A percentile compares a stretch with the other conserved stretches of the same genome.
These are phyloP conservation scores for Lactifluus rugatus DNA, from an alignment of 768 basidiomycete species.

Conservation along the genomic window DNA sequence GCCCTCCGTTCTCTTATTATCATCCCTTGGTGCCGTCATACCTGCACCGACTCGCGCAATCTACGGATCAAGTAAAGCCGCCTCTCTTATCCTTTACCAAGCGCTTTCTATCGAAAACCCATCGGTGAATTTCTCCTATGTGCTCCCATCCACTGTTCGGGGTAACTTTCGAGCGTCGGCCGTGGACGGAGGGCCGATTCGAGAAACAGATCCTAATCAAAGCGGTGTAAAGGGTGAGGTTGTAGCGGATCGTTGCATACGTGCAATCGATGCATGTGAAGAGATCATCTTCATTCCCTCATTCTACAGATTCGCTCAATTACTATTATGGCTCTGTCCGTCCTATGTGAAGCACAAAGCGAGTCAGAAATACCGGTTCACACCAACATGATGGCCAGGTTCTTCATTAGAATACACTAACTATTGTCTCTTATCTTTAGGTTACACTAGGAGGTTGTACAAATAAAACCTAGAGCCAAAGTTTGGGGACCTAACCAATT, in stretches of 20 bases:
- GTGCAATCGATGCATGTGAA: slow-evolving; percentile 49
- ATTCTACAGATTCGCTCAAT: slow-evolving; percentile 37
- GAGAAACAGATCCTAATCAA: slow-evolving; percentile 43
- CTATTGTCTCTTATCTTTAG: not conserved
- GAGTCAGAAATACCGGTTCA: slow-evolving; percentile 55
- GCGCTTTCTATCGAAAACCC: slow-evolving; percentile 76
- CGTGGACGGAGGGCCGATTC: slow-evolving; percentile 45
- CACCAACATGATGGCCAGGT: not conserved
- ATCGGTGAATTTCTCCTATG: slow-evolving; percentile 46
- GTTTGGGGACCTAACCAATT: not conserved
- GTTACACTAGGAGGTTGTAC: not conserved
- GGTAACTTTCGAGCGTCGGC: slow-evolving; percentile 75
- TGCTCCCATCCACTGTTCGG: slow-evolving; percentile 64
- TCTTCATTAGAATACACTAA: not conserved
- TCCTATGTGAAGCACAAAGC: slow-evolving; percentile 47
- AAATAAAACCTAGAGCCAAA: no score
- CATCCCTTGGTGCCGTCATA: slow-evolving; percentile 67
- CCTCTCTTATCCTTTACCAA: slow-evolving; percentile 68
- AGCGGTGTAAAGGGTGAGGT: slow-evolving; percentile 47
- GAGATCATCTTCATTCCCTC: slow-evolving; percentile 51
- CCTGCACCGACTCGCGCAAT: slow-evolving; percentile 80
- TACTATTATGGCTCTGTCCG: slow-evolving; percentile 60
- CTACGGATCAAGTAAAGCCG: slow-evolving; percentile 77
- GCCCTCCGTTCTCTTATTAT: slow-evolving; percentile 71
- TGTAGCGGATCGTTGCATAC: slow-evolving; percentile 52